Conservation (phyloP, 441 rosid genomes). For the Corymbia citriodora region DNA sequence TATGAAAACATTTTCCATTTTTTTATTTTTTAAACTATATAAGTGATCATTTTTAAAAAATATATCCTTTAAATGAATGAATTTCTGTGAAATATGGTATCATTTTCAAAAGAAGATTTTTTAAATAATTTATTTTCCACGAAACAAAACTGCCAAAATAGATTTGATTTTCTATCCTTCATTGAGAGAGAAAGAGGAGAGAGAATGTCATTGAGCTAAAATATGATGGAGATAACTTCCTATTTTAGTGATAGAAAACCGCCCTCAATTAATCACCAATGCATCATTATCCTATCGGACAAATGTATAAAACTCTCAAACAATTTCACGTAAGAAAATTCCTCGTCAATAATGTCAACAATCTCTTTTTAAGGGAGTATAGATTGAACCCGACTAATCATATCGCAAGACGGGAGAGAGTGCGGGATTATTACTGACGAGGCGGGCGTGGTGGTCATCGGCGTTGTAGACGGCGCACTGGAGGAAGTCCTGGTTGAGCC, state of each 20-base stretch:
- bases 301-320: neutral
- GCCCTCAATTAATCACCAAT: neutral
- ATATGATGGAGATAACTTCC: neutral
- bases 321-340: no score
- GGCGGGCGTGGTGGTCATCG: constrained; percentile 39
- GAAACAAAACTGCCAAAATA: rapidly evolving
- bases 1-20: no score
- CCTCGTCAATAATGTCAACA: neutral
- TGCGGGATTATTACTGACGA: constrained; percentile 41
- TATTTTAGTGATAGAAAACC: neutral
- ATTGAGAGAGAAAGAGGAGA: neutral
- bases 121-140: rapidly evolving
- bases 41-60: no score
- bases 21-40: no score
- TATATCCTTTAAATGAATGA: no score
- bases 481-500: constrained; percentile 64
- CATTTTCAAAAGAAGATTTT: no score
- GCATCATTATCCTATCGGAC: neutral
- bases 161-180: neutral
- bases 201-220: neutral
- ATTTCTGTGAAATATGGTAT: no score
- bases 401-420: neutral
- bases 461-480: constrained; percentile 58
- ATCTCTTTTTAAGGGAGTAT: neutral
- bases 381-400: neutral